These are phyloP conservation scores for Sanghuangporus sanghuang DNA, from an alignment of 1,284 basidiomycete genomes.

Conservation along the genomic window DNA sequence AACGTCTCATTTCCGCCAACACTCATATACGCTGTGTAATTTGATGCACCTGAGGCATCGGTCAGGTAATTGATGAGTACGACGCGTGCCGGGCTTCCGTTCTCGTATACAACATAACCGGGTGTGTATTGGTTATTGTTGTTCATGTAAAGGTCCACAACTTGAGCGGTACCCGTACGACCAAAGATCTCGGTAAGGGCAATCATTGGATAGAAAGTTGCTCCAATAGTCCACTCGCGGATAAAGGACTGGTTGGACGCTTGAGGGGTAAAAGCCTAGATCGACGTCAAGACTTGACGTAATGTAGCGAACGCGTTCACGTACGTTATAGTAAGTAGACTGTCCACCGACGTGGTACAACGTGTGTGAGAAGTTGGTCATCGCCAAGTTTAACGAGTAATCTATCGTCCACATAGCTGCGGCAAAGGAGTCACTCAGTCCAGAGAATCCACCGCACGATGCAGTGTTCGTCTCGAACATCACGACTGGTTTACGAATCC, in stretches of 20 bases:
- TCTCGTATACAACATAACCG: slow-evolving; percentile 26
- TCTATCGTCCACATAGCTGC: slow-evolving; percentile 35
- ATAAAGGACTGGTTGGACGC: slow-evolving; percentile 24
- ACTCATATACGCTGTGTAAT: slow-evolving; percentile 24
- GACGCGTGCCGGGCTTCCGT: slow-evolving; percentile 23
- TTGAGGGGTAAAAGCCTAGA: slow-evolving; percentile 26
- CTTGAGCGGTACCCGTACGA: slow-evolving; percentile 20
- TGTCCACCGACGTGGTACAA: slow-evolving; percentile 24
- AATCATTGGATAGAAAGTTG: slow-evolving; percentile 26
- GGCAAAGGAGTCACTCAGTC: slow-evolving; percentile 39
- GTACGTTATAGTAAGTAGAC: slow-evolving; percentile 23
- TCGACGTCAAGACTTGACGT: not conserved
- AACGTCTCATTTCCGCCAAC: slow-evolving; percentile 22
- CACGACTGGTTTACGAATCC: slow-evolving; percentile 31
- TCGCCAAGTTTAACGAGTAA: slow-evolving; percentile 24
- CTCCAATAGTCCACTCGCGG: slow-evolving; percentile 26
- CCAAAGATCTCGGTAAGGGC: slow-evolving; percentile 27
- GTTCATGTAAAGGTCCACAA: slow-evolving; percentile 23
- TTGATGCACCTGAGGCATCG: slow-evolving; percentile 22
- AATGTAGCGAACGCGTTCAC: not conserved
- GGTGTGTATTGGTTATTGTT: slow-evolving; percentile 20
- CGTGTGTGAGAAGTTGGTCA: slow-evolving; percentile 21
- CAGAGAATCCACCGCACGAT: slow-evolving; percentile 40
- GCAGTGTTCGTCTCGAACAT: slow-evolving; percentile 44
- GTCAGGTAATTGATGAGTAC: slow-evolving; percentile 27